Evolutionary conservation across 2,329 filamentous ascomycete genomes (phyloP).

Genomic region (Claviceps sp.): DNA sequence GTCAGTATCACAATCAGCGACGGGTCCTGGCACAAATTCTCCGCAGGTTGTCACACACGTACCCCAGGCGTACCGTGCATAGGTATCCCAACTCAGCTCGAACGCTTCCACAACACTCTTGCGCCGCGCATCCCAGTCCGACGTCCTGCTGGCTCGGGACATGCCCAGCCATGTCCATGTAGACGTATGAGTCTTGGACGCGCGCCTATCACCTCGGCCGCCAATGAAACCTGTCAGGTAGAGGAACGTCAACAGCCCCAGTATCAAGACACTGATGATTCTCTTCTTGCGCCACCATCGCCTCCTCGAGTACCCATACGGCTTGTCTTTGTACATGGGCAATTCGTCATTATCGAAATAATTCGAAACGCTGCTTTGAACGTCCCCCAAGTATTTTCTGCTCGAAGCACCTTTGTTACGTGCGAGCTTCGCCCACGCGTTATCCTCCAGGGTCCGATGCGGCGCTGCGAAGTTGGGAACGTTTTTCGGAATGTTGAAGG

Average conservation of each 20-base stretch:
- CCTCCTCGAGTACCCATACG: slow-evolving; percentile 55
- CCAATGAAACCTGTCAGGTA: slow-evolving; percentile 58
- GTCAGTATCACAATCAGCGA: slow-evolving; percentile 12
- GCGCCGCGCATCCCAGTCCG: slow-evolving; percentile 66
- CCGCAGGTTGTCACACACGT: slow-evolving; percentile 20
- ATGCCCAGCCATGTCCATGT: slow-evolving; percentile 44
- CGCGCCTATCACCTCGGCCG: slow-evolving; percentile 16
- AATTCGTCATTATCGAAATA: slow-evolving; percentile 49
- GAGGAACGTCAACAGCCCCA: slow-evolving; percentile 45
- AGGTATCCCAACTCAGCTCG: slow-evolving; percentile 81
- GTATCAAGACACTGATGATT: slow-evolving; percentile 33
- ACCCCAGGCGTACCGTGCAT: slow-evolving; percentile 92
- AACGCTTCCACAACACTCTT: slow-evolving; percentile 83
- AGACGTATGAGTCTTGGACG: slow-evolving; percentile 18
- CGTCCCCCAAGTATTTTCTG: slow-evolving; percentile 30
- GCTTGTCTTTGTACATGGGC: slow-evolving; percentile 99
- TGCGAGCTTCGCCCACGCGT: slow-evolving; percentile 43
- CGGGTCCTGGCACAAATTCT: slow-evolving; percentile 4
- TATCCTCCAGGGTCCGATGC: slow-evolving; percentile 52
- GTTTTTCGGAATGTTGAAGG: slow-evolving; percentile 55
- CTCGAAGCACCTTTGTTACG: slow-evolving; percentile 19
- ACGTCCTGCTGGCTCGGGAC: slow-evolving; percentile 29
- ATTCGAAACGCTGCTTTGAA: slow-evolving; percentile 49
- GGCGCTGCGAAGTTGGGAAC: slow-evolving; percentile 55
- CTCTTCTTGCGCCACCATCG: slow-evolving; percentile 53